Evolutionary conservation across 345 rosid species (phyloP), one percentile per base, ranked within the genome.

Genomic region (Luvunga scandens): DNA sequence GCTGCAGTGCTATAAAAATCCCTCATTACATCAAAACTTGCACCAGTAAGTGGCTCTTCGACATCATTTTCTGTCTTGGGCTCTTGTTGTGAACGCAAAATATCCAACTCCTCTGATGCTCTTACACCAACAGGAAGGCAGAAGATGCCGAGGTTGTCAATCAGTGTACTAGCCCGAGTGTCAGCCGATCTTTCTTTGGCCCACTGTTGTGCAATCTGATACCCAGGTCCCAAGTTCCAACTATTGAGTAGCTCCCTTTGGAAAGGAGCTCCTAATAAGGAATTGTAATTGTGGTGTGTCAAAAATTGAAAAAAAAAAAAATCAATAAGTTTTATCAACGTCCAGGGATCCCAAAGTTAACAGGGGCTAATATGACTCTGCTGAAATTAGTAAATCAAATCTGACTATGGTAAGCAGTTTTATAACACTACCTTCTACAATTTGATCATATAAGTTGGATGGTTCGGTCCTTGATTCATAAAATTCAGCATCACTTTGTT

Each of bases 51-150:
- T 53, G 84, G 85, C 61, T 84, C 87, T 76, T 84, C 83, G 69
- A 69, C 81, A 83, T 78, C 84, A 72, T 75, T 88, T 67, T 84
- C 91, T 65, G 24, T 80, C 66, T 85, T 84, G 27, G 64, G 72
- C 63, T 80, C 86, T 31, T 59, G 56, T 77, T 87, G 86, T 61
- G 75, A 55, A 83, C 56, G 21, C 53, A 79, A 72, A 19, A 73
- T 78, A 79, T 83, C 85, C 60, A 63, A 70, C 63, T 84, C 91
- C 71, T 85, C 92, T 33, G 86, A 83, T 82, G 89, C 85, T 82
- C 86, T 95, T 82, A 95, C 91, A 59, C 99, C 99, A 56, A 92
- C 94, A 69, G 99, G 98, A 83, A 92, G 93, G 88, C 77, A 77
- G 86, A 91, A 90, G 80, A 90, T 78, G 80, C 95, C 85, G 34